Evolutionary conservation across 805 yeast genomes (phyloP).

Genomic region (Kuraishia borneana): DNA sequence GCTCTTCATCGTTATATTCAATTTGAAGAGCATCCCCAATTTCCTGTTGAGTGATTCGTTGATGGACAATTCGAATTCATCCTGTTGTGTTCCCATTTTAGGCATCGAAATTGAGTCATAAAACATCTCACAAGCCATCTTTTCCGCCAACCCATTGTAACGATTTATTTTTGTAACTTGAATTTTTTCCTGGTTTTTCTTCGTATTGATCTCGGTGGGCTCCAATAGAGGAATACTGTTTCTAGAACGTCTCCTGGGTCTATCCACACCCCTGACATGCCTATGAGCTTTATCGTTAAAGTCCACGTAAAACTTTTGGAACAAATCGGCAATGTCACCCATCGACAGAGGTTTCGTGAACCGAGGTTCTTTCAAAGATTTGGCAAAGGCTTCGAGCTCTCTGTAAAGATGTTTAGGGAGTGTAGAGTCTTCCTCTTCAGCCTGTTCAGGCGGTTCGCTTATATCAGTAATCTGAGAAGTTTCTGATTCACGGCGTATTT

Average conservation of each 20-base stretch:
- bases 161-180: conserved; percentile 9
- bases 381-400: conserved; percentile 15
- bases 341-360: conserved; percentile 23
- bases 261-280: conserved; percentile 7
- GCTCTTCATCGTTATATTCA: conserved; percentile 12
- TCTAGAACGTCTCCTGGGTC: conserved; percentile 1
- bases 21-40: conserved; percentile 12
- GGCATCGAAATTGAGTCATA: conserved; percentile 22
- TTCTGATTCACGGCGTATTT: not conserved
- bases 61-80: conserved; percentile 16
- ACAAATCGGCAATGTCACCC: conserved; percentile 21
- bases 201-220: conserved; percentile 4
- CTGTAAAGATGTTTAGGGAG: conserved; percentile 14
- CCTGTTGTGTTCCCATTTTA: conserved; percentile 15
- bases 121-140: conserved; percentile 20
- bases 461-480: not conserved
- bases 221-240: conserved; percentile 4
- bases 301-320: conserved; percentile 19
- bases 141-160: conserved; percentile 18
- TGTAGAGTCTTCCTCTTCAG: not conserved
- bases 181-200: conserved; percentile 5
- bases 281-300: conserved; percentile 12
- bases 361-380: conserved; percentile 21
- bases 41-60: conserved; percentile 15
- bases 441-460: not conserved